Percentiles rank a stretch among this genome's conserved stretches.
Evolutionary conservation across 192 early-diverging fungal species (phyloP).

Genomic region (Rhizoclosmatium globosum): DNA sequence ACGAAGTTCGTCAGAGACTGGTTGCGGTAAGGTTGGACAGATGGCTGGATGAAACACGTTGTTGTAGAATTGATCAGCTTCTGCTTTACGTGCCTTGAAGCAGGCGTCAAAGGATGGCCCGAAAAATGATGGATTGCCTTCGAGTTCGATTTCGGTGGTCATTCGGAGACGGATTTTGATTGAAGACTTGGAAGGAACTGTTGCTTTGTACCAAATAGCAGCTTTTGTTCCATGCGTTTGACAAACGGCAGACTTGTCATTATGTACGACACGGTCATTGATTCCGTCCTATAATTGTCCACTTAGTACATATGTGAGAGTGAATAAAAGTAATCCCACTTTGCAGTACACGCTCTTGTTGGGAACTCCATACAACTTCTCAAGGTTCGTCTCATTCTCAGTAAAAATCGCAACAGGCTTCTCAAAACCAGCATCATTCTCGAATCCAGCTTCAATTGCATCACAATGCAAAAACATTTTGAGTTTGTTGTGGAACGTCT

Average conservation of each 20-base stretch:
- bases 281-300: slow-evolving; percentile 54
- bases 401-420: slow-evolving; percentile 52
- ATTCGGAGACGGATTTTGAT: slow-evolving; percentile 28
- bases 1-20: slow-evolving; percentile 28
- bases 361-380: slow-evolving; percentile 45
- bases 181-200: slow-evolving; percentile 45
- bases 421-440: neutral
- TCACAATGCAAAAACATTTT: slow-evolving; percentile 34
- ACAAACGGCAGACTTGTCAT: slow-evolving; percentile 47
- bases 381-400: slow-evolving; percentile 59
- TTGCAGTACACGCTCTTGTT: slow-evolving; percentile 46
- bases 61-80: slow-evolving; percentile 48
- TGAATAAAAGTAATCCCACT: neutral
- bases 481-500: neutral
- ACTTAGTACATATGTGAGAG: neutral
- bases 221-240: slow-evolving; percentile 53
- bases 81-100: slow-evolving; percentile 26
- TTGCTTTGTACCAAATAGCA: slow-evolving; percentile 52
- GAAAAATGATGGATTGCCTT: neutral
- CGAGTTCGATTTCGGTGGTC: slow-evolving; percentile 20
- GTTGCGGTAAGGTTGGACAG: neutral
- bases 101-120: slow-evolving; percentile 23
- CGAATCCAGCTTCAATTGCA: neutral
- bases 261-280: slow-evolving; percentile 51
- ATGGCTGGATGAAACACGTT: neutral